Base-by-base conservation (phyloP, 202 grass and related monocot genomes). In the Panicum hallii region DNA sequence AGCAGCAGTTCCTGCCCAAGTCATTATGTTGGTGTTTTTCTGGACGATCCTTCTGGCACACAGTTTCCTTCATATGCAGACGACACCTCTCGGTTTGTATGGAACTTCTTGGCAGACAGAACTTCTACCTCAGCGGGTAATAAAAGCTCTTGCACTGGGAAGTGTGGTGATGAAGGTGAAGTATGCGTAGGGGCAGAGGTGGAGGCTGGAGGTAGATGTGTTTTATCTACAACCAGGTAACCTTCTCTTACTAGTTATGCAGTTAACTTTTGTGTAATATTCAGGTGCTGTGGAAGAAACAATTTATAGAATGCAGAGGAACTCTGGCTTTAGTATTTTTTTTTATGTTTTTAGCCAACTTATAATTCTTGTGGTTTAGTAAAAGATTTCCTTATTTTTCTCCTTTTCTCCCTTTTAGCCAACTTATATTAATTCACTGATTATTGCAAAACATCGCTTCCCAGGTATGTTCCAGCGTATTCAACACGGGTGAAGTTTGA, bases 11-110 rank as follows among this genome's bases (percentile, higher is more conserved):
- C 84, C 65, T 99, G 91, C 77, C 88, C 97, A n/a, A 94, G 84
- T 79, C 97, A 96, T 50, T 99, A 99, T 89, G 97, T 99, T 80
- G 93, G 97, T 74, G 97, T 99, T 89, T 99, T 90, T 72, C 91
- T 82, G 80, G 97, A 94, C 55, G 60, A 74, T 36, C 75, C 88
- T 82, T 80, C 90, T 14, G 83, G 87, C 70, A 90, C 87, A 11
- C 87, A 89, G 17, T 79, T 69, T 74, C 93, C 93, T 48, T 71
- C 34, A 50, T 89, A 95, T 67, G 97, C 92, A 55, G 93, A 91
- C 89, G 93, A 99, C 88, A 92, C 86, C 26, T 90, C 97, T 68
- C 89, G 93, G 53, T 99, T 99, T 88, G 56, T 95, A 43, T 99
- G 97, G 97, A 99, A 96, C 78, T 99, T 96, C 68, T 73, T 99